Evolutionary conservation across 305 asterid genomes (phyloP).

Genomic region (Fraxinus sp.): DNA sequence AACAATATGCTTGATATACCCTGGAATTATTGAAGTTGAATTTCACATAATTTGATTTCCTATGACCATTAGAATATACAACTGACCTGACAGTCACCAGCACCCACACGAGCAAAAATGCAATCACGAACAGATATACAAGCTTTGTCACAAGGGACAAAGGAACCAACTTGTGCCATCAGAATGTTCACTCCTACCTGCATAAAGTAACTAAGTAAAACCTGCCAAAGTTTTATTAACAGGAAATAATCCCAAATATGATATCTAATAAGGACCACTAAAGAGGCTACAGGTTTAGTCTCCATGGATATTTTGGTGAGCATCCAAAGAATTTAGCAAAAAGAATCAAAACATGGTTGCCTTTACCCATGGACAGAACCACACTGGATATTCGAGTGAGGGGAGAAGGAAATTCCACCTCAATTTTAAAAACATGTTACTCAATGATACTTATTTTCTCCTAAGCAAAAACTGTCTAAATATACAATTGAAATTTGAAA

Average conservation of each 20-base stretch:
- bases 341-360: not conserved
- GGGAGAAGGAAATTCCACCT: not conserved
- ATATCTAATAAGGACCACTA: not conserved
- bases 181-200: conserved; percentile 93
- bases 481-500: not conserved
- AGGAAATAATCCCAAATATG: not conserved
- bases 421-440: not conserved
- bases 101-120: conserved; percentile 98
- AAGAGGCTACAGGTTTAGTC: not conserved
- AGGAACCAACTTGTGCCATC: conserved; percentile 97
- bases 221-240: not conserved
- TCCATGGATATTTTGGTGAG: not conserved
- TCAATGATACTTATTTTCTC: not conserved
- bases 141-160: conserved; percentile 88
- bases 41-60: conserved; percentile 22
- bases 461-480: not conserved
- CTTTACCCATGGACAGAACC: not conserved
- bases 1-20: not conserved
- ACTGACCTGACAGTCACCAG: conserved; percentile 98
- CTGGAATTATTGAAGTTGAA: conserved; percentile 16
- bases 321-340: not conserved
- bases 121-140: conserved; percentile 88
- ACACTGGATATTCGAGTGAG: not conserved
- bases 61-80: not conserved
- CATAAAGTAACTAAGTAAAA: conserved; percentile 6